phyloP scores from a whole-genome alignment of 2,329 filamentous ascomycete species.

The Fusarium buharicum region DNA sequence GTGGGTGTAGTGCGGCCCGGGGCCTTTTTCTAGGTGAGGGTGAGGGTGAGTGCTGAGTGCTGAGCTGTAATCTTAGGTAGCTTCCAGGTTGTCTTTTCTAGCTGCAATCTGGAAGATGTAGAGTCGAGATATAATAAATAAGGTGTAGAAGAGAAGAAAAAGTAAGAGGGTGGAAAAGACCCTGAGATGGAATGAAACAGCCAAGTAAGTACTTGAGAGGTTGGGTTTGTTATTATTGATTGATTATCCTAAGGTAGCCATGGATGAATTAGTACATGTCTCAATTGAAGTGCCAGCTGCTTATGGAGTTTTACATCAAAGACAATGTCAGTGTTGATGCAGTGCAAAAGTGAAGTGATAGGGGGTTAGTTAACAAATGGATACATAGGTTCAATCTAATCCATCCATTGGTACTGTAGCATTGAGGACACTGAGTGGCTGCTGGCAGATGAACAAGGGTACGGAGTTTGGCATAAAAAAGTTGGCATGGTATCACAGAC shows the following conservation, averaged over 20 bases:
- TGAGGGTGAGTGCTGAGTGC: neutral
- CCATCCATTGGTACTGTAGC: constrained; percentile 13
- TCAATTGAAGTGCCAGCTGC: neutral
- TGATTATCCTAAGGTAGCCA: constrained; percentile 24
- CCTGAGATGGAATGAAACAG: constrained; percentile 36
- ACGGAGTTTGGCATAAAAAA: constrained; percentile 9
- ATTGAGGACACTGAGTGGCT: constrained; percentile 30
- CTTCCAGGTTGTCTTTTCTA: neutral
- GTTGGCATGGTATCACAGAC: constrained; percentile 14
- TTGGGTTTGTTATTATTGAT: constrained; percentile 31
- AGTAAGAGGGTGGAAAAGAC: constrained; percentile 6
- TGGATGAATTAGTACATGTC: neutral
- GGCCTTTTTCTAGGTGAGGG: constrained; percentile 12
- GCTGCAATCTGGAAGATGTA: constrained; percentile 7
- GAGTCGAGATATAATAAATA: constrained; percentile 1
- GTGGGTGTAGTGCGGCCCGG: too few relatives aligned
- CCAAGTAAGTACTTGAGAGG: constrained; percentile 13
- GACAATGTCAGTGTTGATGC: constrained; percentile 2
- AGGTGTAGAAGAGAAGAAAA: neutral
- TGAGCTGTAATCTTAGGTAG: constrained; percentile 9
- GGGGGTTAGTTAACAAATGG: neutral
- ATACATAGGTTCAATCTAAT: too few relatives aligned
- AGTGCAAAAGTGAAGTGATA: constrained; percentile 1
- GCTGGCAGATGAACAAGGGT: constrained; percentile 19
- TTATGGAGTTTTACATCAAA: too few relatives aligned